A percentile compares a stretch with the other conserved stretches of the same genome.
phyloP scores from a whole-genome alignment of 345 rosid species.

The Syzygium grande region DNA sequence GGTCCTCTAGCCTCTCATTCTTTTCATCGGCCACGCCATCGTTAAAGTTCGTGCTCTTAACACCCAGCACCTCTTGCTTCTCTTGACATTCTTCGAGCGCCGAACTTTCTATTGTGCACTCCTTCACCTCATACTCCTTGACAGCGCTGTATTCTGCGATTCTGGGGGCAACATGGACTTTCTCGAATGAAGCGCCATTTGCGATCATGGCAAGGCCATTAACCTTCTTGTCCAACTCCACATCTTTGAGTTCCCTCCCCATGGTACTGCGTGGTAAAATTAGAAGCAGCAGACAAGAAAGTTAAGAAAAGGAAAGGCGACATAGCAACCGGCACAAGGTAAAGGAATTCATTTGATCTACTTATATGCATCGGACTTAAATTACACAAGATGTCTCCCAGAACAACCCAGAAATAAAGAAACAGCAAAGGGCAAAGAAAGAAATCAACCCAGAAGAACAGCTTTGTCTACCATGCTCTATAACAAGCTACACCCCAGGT shows the following conservation, averaged over 20 bases:
- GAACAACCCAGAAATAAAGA: neutral
- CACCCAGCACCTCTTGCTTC: constrained; percentile 27
- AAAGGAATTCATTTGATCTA: constrained; percentile 1
- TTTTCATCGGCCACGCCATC: constrained; percentile 1
- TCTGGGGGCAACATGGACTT: constrained; percentile 41
- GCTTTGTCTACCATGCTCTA: neutral
- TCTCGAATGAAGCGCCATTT: constrained; percentile 23
- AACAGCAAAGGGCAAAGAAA: neutral
- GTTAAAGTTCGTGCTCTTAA: constrained; percentile 27
- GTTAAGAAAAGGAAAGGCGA: neutral
- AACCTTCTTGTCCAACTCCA: constrained; percentile 49
- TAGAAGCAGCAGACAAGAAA: neutral
- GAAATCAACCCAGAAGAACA: neutral
- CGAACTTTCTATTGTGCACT: constrained; percentile 28
- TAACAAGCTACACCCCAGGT: neutral
- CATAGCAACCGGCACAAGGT: neutral
- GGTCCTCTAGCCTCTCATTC: constrained; percentile 21
- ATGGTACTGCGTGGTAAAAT: constrained; percentile 40
- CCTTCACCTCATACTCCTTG: constrained; percentile 57
- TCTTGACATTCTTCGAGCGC: constrained; percentile 20
- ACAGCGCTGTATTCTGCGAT: constrained; percentile 26
- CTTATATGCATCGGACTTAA: neutral
- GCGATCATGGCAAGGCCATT: constrained; percentile 27
- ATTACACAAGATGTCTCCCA: neutral
- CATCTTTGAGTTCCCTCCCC: constrained; percentile 64